These are phyloP conservation scores for Tolypocladium capitatum DNA, from an alignment of 2,329 filamentous ascomycete genomes.

Conservation along the genomic window DNA sequence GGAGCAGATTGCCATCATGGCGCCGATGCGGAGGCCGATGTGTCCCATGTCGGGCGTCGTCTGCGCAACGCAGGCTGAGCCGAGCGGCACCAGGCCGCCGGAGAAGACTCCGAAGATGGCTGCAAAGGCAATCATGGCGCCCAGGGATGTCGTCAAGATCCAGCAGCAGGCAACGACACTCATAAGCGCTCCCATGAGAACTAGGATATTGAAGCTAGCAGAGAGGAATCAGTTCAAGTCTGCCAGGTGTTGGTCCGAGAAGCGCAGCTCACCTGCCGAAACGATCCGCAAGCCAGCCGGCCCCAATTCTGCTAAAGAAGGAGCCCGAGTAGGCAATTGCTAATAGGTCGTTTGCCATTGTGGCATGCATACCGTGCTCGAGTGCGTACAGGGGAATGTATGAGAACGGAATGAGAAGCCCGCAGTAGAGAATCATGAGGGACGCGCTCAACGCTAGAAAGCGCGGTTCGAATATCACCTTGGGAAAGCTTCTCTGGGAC, in stretches of 20 bases:
- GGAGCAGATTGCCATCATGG: conserved; percentile 18
- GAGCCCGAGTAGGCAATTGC: conserved; percentile 48
- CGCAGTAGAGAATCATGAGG: conserved; percentile 14
- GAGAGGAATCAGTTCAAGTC: not conserved
- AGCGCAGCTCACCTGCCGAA: conserved; percentile 22
- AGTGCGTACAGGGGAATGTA: conserved; percentile 37
- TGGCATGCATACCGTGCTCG: conserved; percentile 27
- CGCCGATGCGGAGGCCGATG: conserved; percentile 17
- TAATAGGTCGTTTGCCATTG: conserved; percentile 46
- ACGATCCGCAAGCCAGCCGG: conserved; percentile 37
- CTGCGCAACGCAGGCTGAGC: conserved; percentile 17
- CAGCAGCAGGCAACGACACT: conserved; percentile 17
- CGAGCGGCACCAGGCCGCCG: conserved; percentile 20
- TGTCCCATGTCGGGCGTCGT: conserved; percentile 14
- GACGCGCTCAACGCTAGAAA: conserved; percentile 10
- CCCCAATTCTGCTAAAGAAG: conserved; percentile 35
- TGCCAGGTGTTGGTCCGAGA: not conserved
- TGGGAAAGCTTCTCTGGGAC: conserved; percentile 10
- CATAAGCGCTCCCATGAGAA: conserved; percentile 8
- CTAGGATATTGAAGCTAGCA: conserved; percentile 26
- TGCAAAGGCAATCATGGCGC: conserved; percentile 10
- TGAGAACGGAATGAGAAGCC: conserved; percentile 17
- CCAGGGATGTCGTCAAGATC: conserved; percentile 11
- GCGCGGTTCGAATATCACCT: conserved; percentile 11
- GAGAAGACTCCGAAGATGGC: conserved; percentile 17